A percentile compares a stretch with the other conserved stretches of the same genome.
phyloP scores from a whole-genome alignment of 2,329 filamentous ascomycete species.

The Trichophyton benhamiae region DNA sequence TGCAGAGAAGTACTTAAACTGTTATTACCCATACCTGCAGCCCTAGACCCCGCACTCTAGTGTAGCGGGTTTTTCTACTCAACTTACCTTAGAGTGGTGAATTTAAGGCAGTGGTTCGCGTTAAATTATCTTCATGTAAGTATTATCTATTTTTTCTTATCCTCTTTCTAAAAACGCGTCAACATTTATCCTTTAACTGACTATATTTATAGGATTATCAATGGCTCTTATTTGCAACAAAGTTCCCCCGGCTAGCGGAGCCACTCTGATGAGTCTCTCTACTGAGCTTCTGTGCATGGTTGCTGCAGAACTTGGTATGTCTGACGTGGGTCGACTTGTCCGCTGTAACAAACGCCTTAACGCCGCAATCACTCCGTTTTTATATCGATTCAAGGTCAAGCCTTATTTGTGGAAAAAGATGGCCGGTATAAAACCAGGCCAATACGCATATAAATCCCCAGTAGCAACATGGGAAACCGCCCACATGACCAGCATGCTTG shows the following conservation, averaged over 20 bases:
- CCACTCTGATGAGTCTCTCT: not conserved
- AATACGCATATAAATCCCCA: not conserved
- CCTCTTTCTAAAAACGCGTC: not conserved
- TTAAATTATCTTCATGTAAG: not conserved
- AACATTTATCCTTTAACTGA: not conserved
- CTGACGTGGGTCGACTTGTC: not conserved
- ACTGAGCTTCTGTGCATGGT: not conserved
- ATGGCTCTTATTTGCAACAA: not conserved
- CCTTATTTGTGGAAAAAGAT: not conserved
- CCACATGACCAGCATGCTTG: not conserved
- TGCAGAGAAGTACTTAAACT: no score
- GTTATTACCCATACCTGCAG: no score
- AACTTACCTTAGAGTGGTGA: not conserved
- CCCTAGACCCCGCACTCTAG: not conserved
- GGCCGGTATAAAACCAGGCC: not conserved
- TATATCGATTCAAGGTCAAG: not conserved
- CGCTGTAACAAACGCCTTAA: not conserved
- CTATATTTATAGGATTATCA: not conserved
- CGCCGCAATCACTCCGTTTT: not conserved
- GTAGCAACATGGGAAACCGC: not conserved
- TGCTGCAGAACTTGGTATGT: not conserved
- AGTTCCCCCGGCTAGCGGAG: no score
- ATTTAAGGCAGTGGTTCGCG: not conserved
- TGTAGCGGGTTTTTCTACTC: not conserved
- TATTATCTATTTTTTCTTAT: not conserved